Base-by-base conservation (phyloP, 2,329 filamentous ascomycete species). In the Talaromyces piceae region DNA sequence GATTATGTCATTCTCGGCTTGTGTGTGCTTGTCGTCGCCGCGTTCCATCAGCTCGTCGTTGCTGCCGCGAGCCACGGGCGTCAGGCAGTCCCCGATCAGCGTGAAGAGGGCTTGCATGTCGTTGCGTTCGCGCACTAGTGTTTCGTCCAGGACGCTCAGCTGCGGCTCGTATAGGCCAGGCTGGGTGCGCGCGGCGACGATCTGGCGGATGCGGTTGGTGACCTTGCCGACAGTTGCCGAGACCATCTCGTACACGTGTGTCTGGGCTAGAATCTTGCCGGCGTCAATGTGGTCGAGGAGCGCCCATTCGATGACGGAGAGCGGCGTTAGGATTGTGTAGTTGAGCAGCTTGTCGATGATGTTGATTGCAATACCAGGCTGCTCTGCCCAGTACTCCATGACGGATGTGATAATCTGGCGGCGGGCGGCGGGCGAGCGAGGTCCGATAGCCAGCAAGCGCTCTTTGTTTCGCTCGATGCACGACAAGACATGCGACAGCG, bases 261-360 rank as follows among this genome's bases (percentile, higher is more conserved):
- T 76, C 59, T 86, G 80, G 9, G 86, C 81, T 11, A 98, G 80
- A 3, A 80, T 78, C 41, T 80, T 78, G 45, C 86, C 86, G 2
- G 82, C 80, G 18, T 80, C 73, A 49, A 83, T 71, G 55, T 76
- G 76, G 55, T 88, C 82, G 27, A 82, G 77, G 11, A 98, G 77
- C 0, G 88, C 88, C 93, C 93, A 98, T 63, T 95, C 84, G 45
- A 96, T 80, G 25, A 98, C 90, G 13, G 84, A 85, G 52, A 83
- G 76, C 0, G 93, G 93, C 7, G 86, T 90, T 30, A 98, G 78
- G 60, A 98, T 95, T 12, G 88, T 91, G 73, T 96, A 98, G 73
- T 97, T 98, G 60, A 98, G 84, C 4, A 98, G 80, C 71, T 97
- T 97, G 75, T 97, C 91, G 53, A 97, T 80, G 61, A 98, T 95